Base-by-base conservation (phyloP, 2,329 filamentous ascomycete genomes). In the Cercospora sesami region DNA sequence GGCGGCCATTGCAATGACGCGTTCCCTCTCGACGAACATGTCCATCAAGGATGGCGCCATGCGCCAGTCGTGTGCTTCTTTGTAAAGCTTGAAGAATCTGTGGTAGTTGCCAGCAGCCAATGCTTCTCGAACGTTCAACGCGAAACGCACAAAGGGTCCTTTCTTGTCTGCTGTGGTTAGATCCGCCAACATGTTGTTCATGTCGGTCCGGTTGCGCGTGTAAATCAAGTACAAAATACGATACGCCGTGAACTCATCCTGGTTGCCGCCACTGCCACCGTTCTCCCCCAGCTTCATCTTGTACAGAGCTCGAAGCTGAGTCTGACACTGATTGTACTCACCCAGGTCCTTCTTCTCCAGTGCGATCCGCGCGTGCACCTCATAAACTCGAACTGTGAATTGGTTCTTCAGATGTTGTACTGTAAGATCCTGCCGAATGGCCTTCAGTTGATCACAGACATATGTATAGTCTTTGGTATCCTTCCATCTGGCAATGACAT, bases 301-400 rank as follows among this genome's bases (percentile, higher is more conserved):
- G 82, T 99, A 98, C 77, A 99, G 85, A 73, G 91, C 93, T 81
- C 93, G 92, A 79, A 99, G 86, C 84, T 99, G 95, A 77, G 95
- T 98, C 85, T 99, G 95, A 82, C 95, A 99, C 87, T 99, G 95
- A 85, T 99, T 99, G 95, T 99, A 99, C 95, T 99, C 95, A 99
- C 95, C 94, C 85, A 98, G 88, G 85, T 99, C 95, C 83, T 92
- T 93, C 87, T 96, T 97, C 82, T 99, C 94, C 81, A 99, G 86
- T 74, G 95, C 95, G 82, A 99, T 98, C 69, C 95, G 90, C 72
- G 94, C 95, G 82, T 99, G 95, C 70, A 94, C 96, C 83, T 99
- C 95, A 81, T 99, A 99, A 59, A 97, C 95, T 71, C 87, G 91
- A 72, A 98, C 94, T 28, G 95, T 98, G 79, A 99, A 98, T 63